A percentile compares a stretch with the other conserved stretches of the same genome.
phyloP scores from a whole-genome alignment of 441 rosid species.

The Metrosideros polymorpha region DNA sequence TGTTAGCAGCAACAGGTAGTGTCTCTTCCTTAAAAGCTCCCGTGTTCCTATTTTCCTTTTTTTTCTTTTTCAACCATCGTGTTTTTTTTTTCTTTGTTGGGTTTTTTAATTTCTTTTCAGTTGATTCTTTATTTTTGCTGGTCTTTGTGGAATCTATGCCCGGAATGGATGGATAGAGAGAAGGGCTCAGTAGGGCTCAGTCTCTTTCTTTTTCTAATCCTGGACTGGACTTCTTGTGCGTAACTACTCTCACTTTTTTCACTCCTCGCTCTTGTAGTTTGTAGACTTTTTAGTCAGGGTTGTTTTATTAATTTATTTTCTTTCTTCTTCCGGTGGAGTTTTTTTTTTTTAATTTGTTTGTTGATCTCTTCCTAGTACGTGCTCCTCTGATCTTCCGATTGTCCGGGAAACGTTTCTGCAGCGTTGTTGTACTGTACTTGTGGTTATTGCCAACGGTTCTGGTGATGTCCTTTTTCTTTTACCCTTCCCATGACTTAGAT shows the following conservation, averaged over 20 bases:
- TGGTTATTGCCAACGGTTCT: neutral
- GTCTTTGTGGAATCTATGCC: constrained; percentile 33
- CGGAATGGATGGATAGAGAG: constrained; percentile 27
- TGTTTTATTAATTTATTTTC: neutral
- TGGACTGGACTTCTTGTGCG: constrained; percentile 10
- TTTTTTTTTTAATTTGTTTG: constrained; percentile 4
- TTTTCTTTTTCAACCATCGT: neutral
- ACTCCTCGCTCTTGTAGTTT: neutral
- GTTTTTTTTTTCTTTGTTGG: neutral
- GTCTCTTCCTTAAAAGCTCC: constrained; percentile 1
- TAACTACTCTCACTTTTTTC: constrained; percentile 16
- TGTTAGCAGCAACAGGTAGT: constrained; percentile 6
- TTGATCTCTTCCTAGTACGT: neutral
- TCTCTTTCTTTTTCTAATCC: constrained; percentile 1
- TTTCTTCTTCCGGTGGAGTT: neutral
- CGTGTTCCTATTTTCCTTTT: neutral
- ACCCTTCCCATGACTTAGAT: neutral
- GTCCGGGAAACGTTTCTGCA: constrained; percentile 20
- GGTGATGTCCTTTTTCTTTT: neutral
- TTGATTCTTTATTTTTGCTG: constrained; percentile 6
- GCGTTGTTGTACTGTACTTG: neutral
- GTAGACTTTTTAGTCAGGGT: neutral
- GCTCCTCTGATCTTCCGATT: constrained; percentile 25
- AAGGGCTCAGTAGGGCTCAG: constrained; percentile 7
- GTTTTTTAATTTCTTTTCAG: neutral